Conservation (phyloP, 2,329 filamentous ascomycete species). For the Cercospora sp. region DNA sequence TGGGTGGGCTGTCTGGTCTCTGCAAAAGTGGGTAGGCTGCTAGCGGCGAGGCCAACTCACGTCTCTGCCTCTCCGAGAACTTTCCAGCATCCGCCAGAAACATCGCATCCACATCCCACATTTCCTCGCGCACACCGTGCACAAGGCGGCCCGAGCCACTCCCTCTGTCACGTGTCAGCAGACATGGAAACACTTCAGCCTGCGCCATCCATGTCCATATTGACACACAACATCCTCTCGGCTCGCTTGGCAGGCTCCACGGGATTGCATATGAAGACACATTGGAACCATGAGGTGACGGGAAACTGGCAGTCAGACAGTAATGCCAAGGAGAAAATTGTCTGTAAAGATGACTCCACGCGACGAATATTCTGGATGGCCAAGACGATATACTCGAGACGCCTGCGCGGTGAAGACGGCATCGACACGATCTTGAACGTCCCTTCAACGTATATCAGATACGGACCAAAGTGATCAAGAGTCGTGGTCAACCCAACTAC, state of each 20-base stretch:
- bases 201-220: not conserved
- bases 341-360: not conserved
- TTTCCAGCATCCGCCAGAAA: slow-evolving; percentile 6
- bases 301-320: not conserved
- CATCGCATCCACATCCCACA: not conserved
- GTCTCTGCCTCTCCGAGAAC: not conserved
- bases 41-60: not conserved
- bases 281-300: not conserved
- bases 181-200: not conserved
- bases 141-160: not conserved
- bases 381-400: not conserved
- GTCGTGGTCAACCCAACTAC: not conserved
- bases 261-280: not conserved
- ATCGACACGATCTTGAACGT: too few relatives aligned
- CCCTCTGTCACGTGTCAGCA: not conserved
- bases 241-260: not conserved
- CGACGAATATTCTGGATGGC: not conserved
- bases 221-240: not conserved
- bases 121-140: not conserved
- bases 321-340: not conserved
- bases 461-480: not conserved
- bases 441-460: not conserved
- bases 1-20: not conserved
- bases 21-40: slow-evolving; percentile 1
- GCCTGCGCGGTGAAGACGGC: too few relatives aligned